Percentiles rank a stretch among this genome's conserved stretches.
Conservation (phyloP, 768 basidiomycete genomes). For the Hirschioporus abietinus region DNA sequence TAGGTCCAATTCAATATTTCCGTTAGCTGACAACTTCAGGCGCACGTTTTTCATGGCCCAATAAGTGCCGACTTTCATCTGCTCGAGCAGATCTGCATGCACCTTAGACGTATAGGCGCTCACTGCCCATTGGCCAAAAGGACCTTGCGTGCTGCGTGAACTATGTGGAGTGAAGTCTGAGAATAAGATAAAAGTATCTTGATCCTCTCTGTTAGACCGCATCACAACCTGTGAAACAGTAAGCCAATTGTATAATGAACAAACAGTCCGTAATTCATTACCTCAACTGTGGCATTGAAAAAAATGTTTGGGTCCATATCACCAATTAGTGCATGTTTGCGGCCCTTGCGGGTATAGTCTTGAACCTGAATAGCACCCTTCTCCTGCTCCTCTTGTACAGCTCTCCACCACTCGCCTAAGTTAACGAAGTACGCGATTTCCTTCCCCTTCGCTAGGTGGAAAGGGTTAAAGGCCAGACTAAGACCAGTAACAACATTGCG, state of each 20-base stretch:
- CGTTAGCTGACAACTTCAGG: conserved; percentile 32
- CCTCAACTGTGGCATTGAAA: conserved; percentile 2
- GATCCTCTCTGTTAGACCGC: conserved; percentile 27
- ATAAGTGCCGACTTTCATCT: conserved; percentile 41
- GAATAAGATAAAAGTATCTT: not conserved
- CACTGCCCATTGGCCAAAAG: not conserved
- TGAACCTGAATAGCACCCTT: conserved; percentile 4
- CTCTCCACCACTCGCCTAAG: conserved; percentile 25
- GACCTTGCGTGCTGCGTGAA: not conserved
- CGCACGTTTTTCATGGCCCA: conserved; percentile 51
- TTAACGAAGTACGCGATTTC: conserved; percentile 20
- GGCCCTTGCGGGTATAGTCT: not conserved
- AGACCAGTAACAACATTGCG: conserved; percentile 18
- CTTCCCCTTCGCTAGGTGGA: conserved; percentile 30
- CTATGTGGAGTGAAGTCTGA: not conserved
- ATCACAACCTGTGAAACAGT: conserved; percentile 3
- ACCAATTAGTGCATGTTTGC: not conserved
- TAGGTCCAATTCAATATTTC: conserved; percentile 51
- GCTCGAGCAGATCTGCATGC: conserved; percentile 26
- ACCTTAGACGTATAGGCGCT: not conserved
- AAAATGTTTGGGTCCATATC: conserved; percentile 12
- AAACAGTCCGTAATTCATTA: conserved; percentile 13
- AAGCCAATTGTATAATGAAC: not conserved
- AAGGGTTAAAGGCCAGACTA: conserved; percentile 39
- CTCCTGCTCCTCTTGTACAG: conserved; percentile 9